Evolutionary conservation across 345 rosid species (phyloP), one percentile per base, ranked within the genome.

Genomic region (Ricinus communis): DNA sequence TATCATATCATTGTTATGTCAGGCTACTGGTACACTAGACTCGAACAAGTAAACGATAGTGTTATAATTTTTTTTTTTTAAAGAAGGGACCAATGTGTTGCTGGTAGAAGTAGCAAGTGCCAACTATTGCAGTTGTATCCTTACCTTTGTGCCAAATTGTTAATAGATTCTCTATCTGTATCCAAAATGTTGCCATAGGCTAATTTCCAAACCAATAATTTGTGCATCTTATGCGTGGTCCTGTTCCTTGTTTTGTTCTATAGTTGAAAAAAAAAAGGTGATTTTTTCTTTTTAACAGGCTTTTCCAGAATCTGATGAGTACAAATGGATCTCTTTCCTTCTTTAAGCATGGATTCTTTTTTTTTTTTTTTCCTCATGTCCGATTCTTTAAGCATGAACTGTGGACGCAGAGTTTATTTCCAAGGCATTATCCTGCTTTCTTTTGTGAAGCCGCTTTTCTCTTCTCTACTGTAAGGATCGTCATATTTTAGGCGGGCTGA

Each of bases 361-460:
- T 38, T 38, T 38, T 9, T 38, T 38, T 38, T 9, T 38, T 38
- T 38, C 4, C 4, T 38, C 4, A 38, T 8, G 13, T 43, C 12
- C 8, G 2, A 9, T 8, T 43, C 1, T 2, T 43, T 12, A 3
- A 43, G 47, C 47, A 1, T 43, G 47, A 8, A 4, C 8, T 43
- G 47, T 43, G 46, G 46, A 62, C 40, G 50, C 28, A 22, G 66
- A 62, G 40, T 62, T 50, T n/a, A 3, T n/a, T 62, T 62, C 66
- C 30, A 62, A 28, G 22, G 21, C 47, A 8, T n/a, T n/a, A n/a
- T n/a, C n/a, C n/a, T n/a, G n/a, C n/a, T n/a, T n/a, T n/a, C n/a
- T n/a, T n/a, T n/a, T n/a, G n/a, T n/a, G n/a, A n/a, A n/a, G 47
- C 47, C 2, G 1, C 14, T 43, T 43, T 43, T 8, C 47, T 4